Conservation (phyloP, 768 basidiomycete genomes). For the Naganishia kalamii region DNA sequence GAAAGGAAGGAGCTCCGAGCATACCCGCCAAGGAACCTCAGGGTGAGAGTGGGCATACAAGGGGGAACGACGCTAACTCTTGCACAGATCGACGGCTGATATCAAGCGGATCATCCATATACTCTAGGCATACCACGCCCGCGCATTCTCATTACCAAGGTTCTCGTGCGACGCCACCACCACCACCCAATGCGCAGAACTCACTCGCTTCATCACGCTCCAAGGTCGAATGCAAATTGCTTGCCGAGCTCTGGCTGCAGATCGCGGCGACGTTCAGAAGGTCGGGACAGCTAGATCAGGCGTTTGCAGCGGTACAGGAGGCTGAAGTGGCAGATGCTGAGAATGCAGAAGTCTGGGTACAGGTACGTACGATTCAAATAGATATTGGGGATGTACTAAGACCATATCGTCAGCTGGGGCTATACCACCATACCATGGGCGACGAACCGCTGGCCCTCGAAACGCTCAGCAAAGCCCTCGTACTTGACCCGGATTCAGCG, state of each 20-base stretch:
- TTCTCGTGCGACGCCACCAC: constrained; percentile 33
- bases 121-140: constrained; percentile 56
- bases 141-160: constrained; percentile 34
- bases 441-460: constrained; percentile 58
- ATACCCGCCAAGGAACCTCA: background rate
- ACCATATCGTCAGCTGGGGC: constrained; percentile 68
- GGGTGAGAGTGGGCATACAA: background rate
- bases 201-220: constrained; percentile 32
- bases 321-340: constrained; percentile 81
- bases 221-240: constrained; percentile 58
- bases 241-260: constrained; percentile 87
- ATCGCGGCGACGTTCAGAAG: constrained; percentile 89
- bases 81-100: constrained; percentile 12
- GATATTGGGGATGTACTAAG: too few species aligned
- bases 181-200: constrained; percentile 47
- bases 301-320: constrained; percentile 84
- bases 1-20: constrained; percentile 8
- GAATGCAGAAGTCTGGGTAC: constrained; percentile 88
- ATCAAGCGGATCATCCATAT: constrained; percentile 66
- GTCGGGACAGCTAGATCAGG: constrained; percentile 80
- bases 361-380: too few species aligned
- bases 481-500: constrained; percentile 72
- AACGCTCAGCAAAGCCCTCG: constrained; percentile 79
- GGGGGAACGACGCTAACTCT: background rate
- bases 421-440: constrained; percentile 62